phyloP scores from a whole-genome alignment of 163 green algal species.

The Trebouxiophyceae sp. region DNA sequence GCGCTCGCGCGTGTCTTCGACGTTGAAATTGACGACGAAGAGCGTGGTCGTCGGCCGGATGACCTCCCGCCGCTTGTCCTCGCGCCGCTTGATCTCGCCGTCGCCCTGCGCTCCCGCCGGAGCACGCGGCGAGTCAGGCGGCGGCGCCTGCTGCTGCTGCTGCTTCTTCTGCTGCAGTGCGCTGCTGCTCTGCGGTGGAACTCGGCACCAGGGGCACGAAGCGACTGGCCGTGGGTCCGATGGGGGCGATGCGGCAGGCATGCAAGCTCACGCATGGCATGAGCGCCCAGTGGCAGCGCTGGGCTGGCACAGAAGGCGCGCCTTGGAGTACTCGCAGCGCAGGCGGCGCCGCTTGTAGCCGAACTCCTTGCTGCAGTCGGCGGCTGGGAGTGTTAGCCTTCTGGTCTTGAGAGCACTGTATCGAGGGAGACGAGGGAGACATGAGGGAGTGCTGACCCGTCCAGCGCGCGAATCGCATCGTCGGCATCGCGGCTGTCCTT shows the following conservation, averaged over 20 bases:
- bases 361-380: slow-evolving; percentile 30
- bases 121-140: too few relatives aligned
- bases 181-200: too few relatives aligned
- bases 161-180: too few relatives aligned
- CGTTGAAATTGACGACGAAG: slow-evolving; percentile 75
- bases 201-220: too few relatives aligned
- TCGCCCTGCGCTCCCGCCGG: slow-evolving; percentile 39
- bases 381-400: too few relatives aligned
- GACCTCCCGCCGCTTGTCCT: slow-evolving; percentile 31
- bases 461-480: slow-evolving; percentile 57
- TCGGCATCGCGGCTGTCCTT: slow-evolving; percentile 59
- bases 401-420: too few relatives aligned
- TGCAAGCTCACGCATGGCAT: too few relatives aligned
- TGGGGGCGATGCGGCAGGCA: too few relatives aligned
- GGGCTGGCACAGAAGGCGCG: not conserved
- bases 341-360: slow-evolving; percentile 27
- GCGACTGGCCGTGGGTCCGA: too few relatives aligned
- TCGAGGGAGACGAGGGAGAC: too few relatives aligned
- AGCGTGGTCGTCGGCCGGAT: slow-evolving; percentile 44
- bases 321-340: slow-evolving; percentile 70
- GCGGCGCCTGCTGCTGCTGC: too few relatives aligned
- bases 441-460: slow-evolving; percentile 26
- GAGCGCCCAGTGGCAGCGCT: too few relatives aligned
- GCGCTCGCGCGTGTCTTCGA: slow-evolving; percentile 27
- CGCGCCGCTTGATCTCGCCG: slow-evolving; percentile 25